Evolutionary conservation across 495 filamentous ascomycete genomes (phyloP).

Genomic region (Neurospora sp.): DNA sequence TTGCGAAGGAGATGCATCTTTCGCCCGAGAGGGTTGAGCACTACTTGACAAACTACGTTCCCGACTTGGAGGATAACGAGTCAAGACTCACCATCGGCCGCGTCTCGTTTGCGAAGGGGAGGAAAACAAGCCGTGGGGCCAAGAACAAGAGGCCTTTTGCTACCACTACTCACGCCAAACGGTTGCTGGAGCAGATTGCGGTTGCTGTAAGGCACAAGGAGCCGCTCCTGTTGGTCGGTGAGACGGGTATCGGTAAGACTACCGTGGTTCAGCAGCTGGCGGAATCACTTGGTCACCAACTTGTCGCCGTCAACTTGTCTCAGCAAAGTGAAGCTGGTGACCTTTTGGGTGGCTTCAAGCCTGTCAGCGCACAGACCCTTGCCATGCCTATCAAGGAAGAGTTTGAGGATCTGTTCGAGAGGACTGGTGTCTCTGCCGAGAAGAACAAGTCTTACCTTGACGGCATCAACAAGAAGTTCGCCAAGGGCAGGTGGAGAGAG

Average conservation of each 20-base stretch:
- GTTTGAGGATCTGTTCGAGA: slow-evolving; percentile 78
- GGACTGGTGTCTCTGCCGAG: slow-evolving; percentile 67
- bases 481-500: slow-evolving; percentile 72
- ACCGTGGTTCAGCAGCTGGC: slow-evolving; percentile 90
- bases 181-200: slow-evolving; percentile 74
- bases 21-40: slow-evolving; percentile 66
- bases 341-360: slow-evolving; percentile 90
- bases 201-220: slow-evolving; percentile 73
- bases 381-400: slow-evolving; percentile 85
- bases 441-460: slow-evolving; percentile 82
- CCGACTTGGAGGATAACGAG: slow-evolving; percentile 48
- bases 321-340: slow-evolving; percentile 96
- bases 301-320: slow-evolving; percentile 87
- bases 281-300: slow-evolving; percentile 63
- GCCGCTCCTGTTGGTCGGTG: slow-evolving; percentile 85
- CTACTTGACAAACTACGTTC: slow-evolving; percentile 57
- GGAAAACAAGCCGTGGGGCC: slow-evolving; percentile 27
- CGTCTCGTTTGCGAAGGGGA: slow-evolving; percentile 42
- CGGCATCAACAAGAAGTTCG: slow-evolving; percentile 64
- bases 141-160: slow-evolving; percentile 53
- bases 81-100: slow-evolving; percentile 57
- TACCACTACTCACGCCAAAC: slow-evolving; percentile 57
- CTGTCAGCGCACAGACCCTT: slow-evolving; percentile 77
- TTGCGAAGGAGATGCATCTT: slow-evolving; percentile 78
- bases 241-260: slow-evolving; percentile 97